Percentiles rank a stretch among this genome's conserved stretches.
Evolutionary conservation across 1,284 basidiomycete genomes (phyloP).

Genomic region (Cutaneotrichosporon sp.): DNA sequence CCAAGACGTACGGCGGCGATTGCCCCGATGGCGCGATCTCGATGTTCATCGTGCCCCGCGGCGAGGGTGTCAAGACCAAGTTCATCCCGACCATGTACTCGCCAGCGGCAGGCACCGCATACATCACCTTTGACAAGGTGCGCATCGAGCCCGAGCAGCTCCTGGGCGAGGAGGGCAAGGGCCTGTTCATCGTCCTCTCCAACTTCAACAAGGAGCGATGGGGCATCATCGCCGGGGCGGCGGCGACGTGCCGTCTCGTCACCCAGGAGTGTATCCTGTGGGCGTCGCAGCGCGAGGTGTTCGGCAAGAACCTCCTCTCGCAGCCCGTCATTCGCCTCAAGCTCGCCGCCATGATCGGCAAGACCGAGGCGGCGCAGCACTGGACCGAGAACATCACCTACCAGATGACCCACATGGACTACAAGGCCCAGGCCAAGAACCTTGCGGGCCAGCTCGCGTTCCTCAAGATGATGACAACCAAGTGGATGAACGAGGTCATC

Average conservation of each 20-base stretch:
- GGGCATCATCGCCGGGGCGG: constrained; percentile 49
- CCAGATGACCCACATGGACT: constrained; percentile 82
- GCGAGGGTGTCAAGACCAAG: constrained; percentile 78
- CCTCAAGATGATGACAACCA: constrained; percentile 63
- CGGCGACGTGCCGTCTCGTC: constrained; percentile 41
- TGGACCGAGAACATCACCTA: constrained; percentile 89
- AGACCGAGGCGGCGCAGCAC: constrained; percentile 76
- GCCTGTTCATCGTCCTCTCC: constrained; percentile 70
- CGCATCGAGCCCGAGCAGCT: constrained; percentile 83
- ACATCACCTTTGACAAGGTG: constrained; percentile 84
- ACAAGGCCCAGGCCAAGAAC: constrained; percentile 67
- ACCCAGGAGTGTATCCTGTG: constrained; percentile 59
- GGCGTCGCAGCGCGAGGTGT: constrained; percentile 76
- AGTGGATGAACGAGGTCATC: constrained; percentile 53
- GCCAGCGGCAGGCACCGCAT: constrained; percentile 76
- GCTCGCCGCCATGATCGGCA: constrained; percentile 79
- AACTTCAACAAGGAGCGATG: constrained; percentile 53
- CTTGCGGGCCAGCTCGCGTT: constrained; percentile 54
- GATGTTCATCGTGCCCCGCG: constrained; percentile 75
- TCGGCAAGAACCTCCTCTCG: constrained; percentile 77
- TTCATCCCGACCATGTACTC: constrained; percentile 84
- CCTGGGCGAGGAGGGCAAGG: constrained; percentile 78
- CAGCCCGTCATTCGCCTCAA: constrained; percentile 75
- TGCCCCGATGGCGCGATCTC: constrained; percentile 73
- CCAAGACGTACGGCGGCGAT: constrained; percentile 19